Evolutionary conservation across 2,329 filamentous ascomycete genomes (phyloP), one percentile per base, ranked within the genome.

Genomic region (Pestalotiopsis sp.): DNA sequence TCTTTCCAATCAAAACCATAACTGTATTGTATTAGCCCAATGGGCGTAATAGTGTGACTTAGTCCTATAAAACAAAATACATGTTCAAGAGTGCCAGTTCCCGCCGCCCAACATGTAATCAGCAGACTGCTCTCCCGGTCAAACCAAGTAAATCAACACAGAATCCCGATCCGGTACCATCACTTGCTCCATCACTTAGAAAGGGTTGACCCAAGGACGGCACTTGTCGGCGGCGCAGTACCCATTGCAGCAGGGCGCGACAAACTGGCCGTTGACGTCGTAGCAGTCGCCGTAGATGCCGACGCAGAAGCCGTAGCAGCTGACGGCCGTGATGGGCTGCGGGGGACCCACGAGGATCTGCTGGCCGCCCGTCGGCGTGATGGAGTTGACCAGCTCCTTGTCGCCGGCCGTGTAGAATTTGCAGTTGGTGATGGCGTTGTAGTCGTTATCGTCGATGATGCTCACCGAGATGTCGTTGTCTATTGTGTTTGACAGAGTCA

Each of bases 331-430:
- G 65, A 87, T 78, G 4, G 81, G 80, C 73, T 82, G 79, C 4
- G 84, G 83, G 25, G 84, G 83, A 0, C 82, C 81, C 27, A 87
- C 78, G 9, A 80, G 73, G 25, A 87, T 77, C 68, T 83, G 80
- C 71, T 81, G 78, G 17, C 77, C 70, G 11, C 81, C 81, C 2
- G 71, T 67, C 1, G 71, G 49, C 38, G 73, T 75, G 70, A 79
- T 76, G 66, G 74, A 75, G 66, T 74, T 73, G 25, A 74, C 75
- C 4, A 83, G 76, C 0, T 80, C 73, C 71, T 78, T 76, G 6
- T 76, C 68, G 23, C 71, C 75, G 7, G 74, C 69, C 0, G 82
- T 83, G 68, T 79, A 73, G 75, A 87, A 86, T n/a, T 75, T 79
- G 77, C 85, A 86, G 66, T 80, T 73, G 17, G 65, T 64, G 69